Percentiles rank a stretch among this genome's conserved stretches.
phyloP scores from a whole-genome alignment of 768 basidiomycete species.

The Termitomyces sp. region DNA sequence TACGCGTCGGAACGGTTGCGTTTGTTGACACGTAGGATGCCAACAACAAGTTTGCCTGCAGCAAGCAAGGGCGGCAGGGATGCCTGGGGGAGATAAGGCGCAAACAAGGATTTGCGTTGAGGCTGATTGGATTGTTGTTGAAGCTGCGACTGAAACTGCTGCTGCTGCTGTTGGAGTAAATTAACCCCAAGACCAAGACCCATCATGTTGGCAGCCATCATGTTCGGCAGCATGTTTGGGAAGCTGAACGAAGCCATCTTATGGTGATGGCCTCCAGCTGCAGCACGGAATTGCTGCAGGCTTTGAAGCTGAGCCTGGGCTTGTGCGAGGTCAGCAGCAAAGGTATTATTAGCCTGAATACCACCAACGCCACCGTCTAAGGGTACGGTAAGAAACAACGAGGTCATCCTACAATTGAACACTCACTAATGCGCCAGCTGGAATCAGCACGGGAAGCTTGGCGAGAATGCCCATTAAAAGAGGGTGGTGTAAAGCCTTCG shows the following conservation, averaged over 20 bases:
- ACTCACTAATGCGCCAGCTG: slow-evolving; percentile 86
- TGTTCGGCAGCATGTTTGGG: slow-evolving; percentile 96
- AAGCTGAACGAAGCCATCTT: slow-evolving; percentile 98
- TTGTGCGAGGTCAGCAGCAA: slow-evolving; percentile 85
- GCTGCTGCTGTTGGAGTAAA: slow-evolving; percentile 88
- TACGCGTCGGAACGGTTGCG: slow-evolving; percentile 98
- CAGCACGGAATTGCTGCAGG: slow-evolving; percentile 94
- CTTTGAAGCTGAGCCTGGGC: slow-evolving; percentile 97
- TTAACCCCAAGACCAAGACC: slow-evolving; percentile 80
- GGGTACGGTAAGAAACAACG: slow-evolving; percentile 6
- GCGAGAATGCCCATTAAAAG: slow-evolving; percentile 66
- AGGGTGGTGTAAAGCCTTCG: slow-evolving; percentile 68
- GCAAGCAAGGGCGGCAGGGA: slow-evolving; percentile 94
- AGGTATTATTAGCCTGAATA: slow-evolving; percentile 54
- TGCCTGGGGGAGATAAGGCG: slow-evolving; percentile 96
- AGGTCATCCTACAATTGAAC: slow-evolving; percentile 13
- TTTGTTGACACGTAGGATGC: slow-evolving; percentile 96
- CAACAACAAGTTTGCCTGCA: slow-evolving; percentile 96
- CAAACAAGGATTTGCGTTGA: slow-evolving; percentile 96
- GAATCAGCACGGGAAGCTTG: slow-evolving; percentile 73
- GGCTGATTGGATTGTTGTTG: slow-evolving; percentile 91
- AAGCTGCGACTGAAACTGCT: slow-evolving; percentile 92
- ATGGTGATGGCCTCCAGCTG: slow-evolving; percentile 89
- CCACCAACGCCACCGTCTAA: slow-evolving; percentile 74
- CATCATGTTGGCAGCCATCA: slow-evolving; percentile 98